Base-by-base conservation (phyloP, 139 green algal species). In the Desmodesmus armatus region DNA sequence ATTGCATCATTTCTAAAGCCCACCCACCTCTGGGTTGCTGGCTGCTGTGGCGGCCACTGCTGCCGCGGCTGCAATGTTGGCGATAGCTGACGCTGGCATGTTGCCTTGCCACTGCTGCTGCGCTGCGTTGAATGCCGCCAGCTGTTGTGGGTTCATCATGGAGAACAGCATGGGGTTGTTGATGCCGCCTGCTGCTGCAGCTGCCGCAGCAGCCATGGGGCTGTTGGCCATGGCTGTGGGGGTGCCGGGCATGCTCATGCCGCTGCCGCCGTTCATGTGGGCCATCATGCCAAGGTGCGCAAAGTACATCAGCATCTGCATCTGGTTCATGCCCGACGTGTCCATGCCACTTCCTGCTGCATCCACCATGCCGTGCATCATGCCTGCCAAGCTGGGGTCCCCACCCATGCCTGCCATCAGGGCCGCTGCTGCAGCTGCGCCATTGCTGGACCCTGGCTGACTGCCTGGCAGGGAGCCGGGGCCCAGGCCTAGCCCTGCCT, bases 271-370 rank as follows among this genome's bases (percentile, higher is more conserved):
- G 35, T 84, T 82, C 76, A 82, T 82, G 11, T 71, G 55, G 1
- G 76, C 39, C 37, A 71, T 60, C 76, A 82, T 82, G n/a, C 76
- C 76, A 3, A 82, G 55, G 55, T 82, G 76, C 37, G 76, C 76
- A 41, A 60, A 82, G 76, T 82, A 82, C 76, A 82, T 55, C 25
- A 82, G 47, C 76, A 82, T 82, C 76, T 82, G 76, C 76, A 82
- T 82, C 76, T 82, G 76, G 55, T 82, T 82, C 66, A 74, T 74
- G 66, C 66, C 66, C n/a, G n/a, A n/a, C n/a, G n/a, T n/a, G n/a
- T n/a, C n/a, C n/a, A n/a, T n/a, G 53, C 25, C 55, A 3, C 53
- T 31, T 13, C 73, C 73, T 69, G 71, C 74, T 49, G 76, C 76
- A 58, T 43, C 39, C 69, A 78, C 17, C 69, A 78, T 78, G 43